phyloP scores from a whole-genome alignment of 176 grass and related monocot genomes.

The sorghum (Sorghum bicolor) region Sorghum_bicolor_NCBIv3 NC_012873.2:57557001-57557500 shows the following conservation, averaged over 20 bases:
- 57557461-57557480: not conserved
- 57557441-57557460: not conserved
- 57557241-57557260: conserved; percentile 61
- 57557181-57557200: conserved; percentile 66
- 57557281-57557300: not conserved
- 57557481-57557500: not conserved
- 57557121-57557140: conserved; percentile 81
- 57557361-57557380: not conserved
- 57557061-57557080: conserved; percentile 18
- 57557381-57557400: not conserved
- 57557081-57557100: conserved; percentile 97
- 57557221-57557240: conserved; percentile 86
- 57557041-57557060: not conserved
- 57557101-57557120: conserved; percentile 84
- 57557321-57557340: too few relatives aligned
- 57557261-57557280: not conserved
- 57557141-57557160: conserved; percentile 76
- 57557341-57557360: too few relatives aligned
- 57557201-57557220: conserved; percentile 90
- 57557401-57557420: not conserved
- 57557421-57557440: not conserved
- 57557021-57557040: not conserved
- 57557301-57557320: not conserved
- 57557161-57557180: conserved; percentile 77
- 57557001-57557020: not conserved